phyloP scores from a whole-genome alignment of 2,329 filamentous ascomycete genomes.

The Cordyceps cateniannulata region DNA sequence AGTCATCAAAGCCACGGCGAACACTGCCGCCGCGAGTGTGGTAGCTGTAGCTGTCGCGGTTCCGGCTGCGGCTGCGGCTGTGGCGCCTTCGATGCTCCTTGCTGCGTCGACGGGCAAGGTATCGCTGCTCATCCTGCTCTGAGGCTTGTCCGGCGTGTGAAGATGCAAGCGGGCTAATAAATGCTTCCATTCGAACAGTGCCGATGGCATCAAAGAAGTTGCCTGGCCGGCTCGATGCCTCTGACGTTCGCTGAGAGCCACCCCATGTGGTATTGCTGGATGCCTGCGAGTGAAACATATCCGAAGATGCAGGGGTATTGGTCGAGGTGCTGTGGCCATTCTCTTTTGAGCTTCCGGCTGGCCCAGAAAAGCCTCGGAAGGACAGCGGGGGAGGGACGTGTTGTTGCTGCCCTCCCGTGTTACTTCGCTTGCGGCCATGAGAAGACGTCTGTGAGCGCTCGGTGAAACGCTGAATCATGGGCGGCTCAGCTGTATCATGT shows the following conservation, averaged over 20 bases:
- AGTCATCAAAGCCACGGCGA: slow-evolving; percentile 40
- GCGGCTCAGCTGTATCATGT: slow-evolving; percentile 61
- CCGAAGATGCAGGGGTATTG: slow-evolving; percentile 54
- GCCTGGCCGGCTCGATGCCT: slow-evolving; percentile 45
- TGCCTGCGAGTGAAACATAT: slow-evolving; percentile 51
- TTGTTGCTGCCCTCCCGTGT: slow-evolving; percentile 67
- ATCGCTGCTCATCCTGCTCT: slow-evolving; percentile 45
- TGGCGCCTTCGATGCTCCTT: slow-evolving; percentile 47
- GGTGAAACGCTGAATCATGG: slow-evolving; percentile 63
- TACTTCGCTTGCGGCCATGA: slow-evolving; percentile 83
- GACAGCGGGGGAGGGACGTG: slow-evolving; percentile 57
- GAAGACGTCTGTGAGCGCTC: slow-evolving; percentile 42
- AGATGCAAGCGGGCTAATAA: slow-evolving; percentile 62
- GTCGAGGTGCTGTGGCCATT: slow-evolving; percentile 51
- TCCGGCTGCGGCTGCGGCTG: slow-evolving; percentile 48
- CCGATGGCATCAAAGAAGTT: slow-evolving; percentile 84
- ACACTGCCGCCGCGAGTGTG: slow-evolving; percentile 35
- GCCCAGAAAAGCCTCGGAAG: slow-evolving; percentile 72
- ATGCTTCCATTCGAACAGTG: slow-evolving; percentile 94
- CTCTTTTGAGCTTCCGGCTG: slow-evolving; percentile 34
- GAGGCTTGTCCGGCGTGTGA: slow-evolving; percentile 40
- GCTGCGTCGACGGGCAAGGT: slow-evolving; percentile 44
- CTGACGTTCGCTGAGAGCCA: slow-evolving; percentile 46
- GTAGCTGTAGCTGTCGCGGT: slow-evolving; percentile 49
- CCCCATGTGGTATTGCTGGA: slow-evolving; percentile 40